Conservation (phyloP, 2,329 filamentous ascomycete species). For the Truncatella angustata region DNA sequence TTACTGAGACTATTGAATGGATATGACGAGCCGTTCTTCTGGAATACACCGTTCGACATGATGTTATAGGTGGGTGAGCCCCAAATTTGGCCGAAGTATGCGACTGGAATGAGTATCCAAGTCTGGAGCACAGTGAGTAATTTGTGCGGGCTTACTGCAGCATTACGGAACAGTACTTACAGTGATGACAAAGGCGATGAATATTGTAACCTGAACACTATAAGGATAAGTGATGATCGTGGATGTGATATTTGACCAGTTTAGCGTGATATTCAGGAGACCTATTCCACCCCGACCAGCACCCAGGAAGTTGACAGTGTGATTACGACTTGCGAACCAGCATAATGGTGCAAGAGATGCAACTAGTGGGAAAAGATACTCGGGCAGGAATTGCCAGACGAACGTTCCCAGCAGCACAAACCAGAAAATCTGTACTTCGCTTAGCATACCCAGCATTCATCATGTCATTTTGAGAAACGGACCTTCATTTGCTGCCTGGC, state of each 20-base stretch:
- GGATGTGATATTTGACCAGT: conserved; percentile 62
- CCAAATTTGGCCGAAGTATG: conserved; percentile 56
- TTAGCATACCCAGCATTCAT: not conserved
- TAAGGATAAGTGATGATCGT: conserved; percentile 50
- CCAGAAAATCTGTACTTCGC: conserved; percentile 47
- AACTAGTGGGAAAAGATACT: conserved; percentile 59
- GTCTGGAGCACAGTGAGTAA: no score
- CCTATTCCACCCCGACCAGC: conserved; percentile 62
- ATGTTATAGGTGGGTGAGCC: conserved; percentile 46
- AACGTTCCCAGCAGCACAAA: conserved; percentile 48
- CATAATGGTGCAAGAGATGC: conserved; percentile 61
- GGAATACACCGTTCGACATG: conserved; percentile 57
- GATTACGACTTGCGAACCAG: conserved; percentile 60
- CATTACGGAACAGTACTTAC: not conserved
- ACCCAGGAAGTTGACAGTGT: conserved; percentile 58
- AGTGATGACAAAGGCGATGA: conserved; percentile 45
- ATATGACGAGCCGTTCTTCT: conserved; percentile 45
- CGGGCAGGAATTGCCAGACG: conserved; percentile 61
- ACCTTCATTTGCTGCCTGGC: conserved; percentile 4
- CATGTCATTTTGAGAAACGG: not conserved
- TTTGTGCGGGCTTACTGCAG: no score
- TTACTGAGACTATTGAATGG: conserved; percentile 35
- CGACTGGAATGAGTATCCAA: conserved; percentile 57
- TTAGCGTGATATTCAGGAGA: conserved; percentile 56
- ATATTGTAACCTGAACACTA: conserved; percentile 53